Conservation (phyloP, 2,329 filamentous ascomycete genomes). For the Thelonectria discophora region DNA sequence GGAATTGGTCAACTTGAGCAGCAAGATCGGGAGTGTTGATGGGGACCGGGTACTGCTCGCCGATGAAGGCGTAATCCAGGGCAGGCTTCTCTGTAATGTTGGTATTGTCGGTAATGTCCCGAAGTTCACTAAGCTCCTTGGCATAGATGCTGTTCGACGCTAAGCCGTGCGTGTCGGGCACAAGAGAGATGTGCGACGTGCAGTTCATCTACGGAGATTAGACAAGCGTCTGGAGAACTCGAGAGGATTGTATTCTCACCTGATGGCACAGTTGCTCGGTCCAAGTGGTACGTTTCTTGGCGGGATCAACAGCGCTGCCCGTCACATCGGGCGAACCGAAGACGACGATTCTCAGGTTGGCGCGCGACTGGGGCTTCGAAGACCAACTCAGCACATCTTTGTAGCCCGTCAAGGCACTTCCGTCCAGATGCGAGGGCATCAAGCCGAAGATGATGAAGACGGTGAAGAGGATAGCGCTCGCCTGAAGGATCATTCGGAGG, state of each 20-base stretch:
- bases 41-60: conserved; percentile 54
- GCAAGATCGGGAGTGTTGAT: conserved; percentile 52
- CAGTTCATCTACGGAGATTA: conserved; percentile 54
- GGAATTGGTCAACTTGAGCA: conserved; percentile 56
- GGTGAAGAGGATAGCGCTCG: conserved; percentile 38
- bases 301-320: conserved; percentile 48
- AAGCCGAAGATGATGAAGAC: conserved; percentile 42
- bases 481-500: conserved; percentile 43
- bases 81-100: conserved; percentile 48
- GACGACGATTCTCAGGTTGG: conserved; percentile 57
- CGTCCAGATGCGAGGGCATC: conserved; percentile 36
- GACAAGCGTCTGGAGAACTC: neutral
- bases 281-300: conserved; percentile 50
- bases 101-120: conserved; percentile 45
- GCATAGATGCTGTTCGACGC: conserved; percentile 66
- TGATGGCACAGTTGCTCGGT: conserved; percentile 59
- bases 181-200: conserved; percentile 55
- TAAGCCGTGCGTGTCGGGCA: conserved; percentile 55
- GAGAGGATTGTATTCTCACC: conserved; percentile 42
- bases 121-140: conserved; percentile 47
- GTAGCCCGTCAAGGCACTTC: conserved; percentile 36
- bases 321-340: conserved; percentile 61
- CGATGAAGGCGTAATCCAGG: conserved; percentile 55
- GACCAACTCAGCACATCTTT: conserved; percentile 37
- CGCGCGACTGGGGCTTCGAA: conserved; percentile 38